These are phyloP conservation scores for Arthrobotrys musiformis DNA, from an alignment of 2,329 filamentous ascomycete species.

Conservation along the genomic window DNA sequence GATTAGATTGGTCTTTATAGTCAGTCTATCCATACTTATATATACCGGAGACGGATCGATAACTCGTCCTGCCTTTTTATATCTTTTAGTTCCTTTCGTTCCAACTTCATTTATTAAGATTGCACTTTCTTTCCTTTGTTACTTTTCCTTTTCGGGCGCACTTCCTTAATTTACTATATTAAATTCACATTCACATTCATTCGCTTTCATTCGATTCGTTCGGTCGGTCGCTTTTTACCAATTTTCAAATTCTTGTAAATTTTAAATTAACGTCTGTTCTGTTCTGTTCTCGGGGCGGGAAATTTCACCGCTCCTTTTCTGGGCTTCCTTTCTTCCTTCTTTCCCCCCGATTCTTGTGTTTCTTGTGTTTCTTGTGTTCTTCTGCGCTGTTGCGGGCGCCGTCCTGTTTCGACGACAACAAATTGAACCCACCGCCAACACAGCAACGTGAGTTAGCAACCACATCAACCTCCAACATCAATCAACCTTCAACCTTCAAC, in stretches of 20 bases:
- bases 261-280: background rate
- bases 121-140: no score
- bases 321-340: background rate
- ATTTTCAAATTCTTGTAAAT: background rate
- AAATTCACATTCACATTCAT: background rate
- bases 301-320: constrained; percentile 20
- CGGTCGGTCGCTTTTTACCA: background rate
- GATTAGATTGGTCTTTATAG: no score
- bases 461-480: background rate
- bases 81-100: no score
- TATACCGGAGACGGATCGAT: no score
- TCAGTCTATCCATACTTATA: no score
- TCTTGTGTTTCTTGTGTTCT: background rate
- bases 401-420: constrained; percentile 1
- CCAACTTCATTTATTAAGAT: no score
- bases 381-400: background rate
- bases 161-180: no score
- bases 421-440: background rate
- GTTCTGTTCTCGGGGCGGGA: background rate
- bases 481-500: no score
- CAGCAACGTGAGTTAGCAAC: no score
- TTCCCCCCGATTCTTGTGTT: background rate
- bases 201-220: background rate
- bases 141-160: no score
- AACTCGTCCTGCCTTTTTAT: background rate